Base-by-base conservation (phyloP, 164 flowering plant species). In the Magnolia officinalis region DNA sequence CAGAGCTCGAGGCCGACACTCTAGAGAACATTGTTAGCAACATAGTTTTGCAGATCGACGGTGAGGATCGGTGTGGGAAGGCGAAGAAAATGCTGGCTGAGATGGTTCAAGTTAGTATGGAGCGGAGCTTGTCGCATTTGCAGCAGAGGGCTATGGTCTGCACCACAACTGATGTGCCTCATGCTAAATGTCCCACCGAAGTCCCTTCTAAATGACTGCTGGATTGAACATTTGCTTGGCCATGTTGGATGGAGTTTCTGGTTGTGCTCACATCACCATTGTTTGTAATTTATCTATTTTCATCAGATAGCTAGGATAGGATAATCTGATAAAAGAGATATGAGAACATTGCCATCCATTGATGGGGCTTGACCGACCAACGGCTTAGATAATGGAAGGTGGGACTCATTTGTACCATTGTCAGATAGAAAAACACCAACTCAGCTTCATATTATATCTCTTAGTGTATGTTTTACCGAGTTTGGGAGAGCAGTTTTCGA, bases 21-120 rank as follows among this genome's bases (percentile, higher is more conserved):
- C 70, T 94, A 18, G 96, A 94, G 81, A 91, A 90, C 68, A 90
- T 94, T 6, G 96, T 94, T 18, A 86, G 90, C 84, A 86, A 86
- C 75, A 84, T 95, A 20, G 90, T 91, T 72, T 93, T 93, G 6
- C 93, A 89, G 70, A 90, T 95, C 26, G 96, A 91, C 21, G 91
- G 90, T 21, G 96, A 90, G 49, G 98, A 91, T 49, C 90, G 90
- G 78, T 81, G 86, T 19, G 88, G 87, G 2, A 92, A 91, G 66
- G 97, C 98, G 13, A 90, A 89, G 85, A 89, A 91, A 81, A 93
- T 95, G 97, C 83, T 95, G n/a, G 88, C 97, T 0, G 98, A 95
- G 82, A 95, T 95, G 98, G 96, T 95, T 58, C 96, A 90, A 79
- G 96, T 93, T 52, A 95, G 98, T 86, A 95, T 95, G 98, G 97